These are phyloP conservation scores for Alternaria metachromatica DNA, from an alignment of 2,329 filamentous ascomycete species.

Conservation along the genomic window DNA sequence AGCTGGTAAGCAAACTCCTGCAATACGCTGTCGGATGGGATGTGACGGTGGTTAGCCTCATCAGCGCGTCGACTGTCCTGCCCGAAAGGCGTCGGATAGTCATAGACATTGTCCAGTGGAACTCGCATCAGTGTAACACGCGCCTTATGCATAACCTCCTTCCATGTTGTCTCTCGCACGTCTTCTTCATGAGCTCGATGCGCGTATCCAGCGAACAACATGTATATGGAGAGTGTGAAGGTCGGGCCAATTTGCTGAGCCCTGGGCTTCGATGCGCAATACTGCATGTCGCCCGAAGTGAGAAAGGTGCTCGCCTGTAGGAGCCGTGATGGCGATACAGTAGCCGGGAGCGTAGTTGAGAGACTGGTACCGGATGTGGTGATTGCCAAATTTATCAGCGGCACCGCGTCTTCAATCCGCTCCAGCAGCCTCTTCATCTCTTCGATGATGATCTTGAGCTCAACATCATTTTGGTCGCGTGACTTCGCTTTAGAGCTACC, in stretches of 20 bases:
- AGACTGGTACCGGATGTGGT: conserved; percentile 90
- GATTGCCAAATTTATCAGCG: conserved; percentile 90
- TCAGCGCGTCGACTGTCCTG: conserved; percentile 16
- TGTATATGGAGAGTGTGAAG: conserved; percentile 89
- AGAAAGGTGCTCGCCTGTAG: conserved; percentile 92
- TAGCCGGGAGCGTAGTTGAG: conserved; percentile 77
- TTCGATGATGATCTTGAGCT: conserved; percentile 72
- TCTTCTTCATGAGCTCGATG: conserved; percentile 62
- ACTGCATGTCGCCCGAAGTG: conserved; percentile 84
- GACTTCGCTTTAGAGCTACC: conserved; percentile 57
- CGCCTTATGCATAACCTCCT: conserved; percentile 95
- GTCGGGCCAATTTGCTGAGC: conserved; percentile 85
- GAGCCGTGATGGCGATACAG: conserved; percentile 87
- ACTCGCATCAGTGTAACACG: conserved; percentile 79
- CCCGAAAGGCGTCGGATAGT: conserved; percentile 45
- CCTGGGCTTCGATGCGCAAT: conserved; percentile 67
- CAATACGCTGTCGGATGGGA: conserved; percentile 53
- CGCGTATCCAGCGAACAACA: conserved; percentile 87
- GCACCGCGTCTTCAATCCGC: conserved; percentile 89
- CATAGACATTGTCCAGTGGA: conserved; percentile 63
- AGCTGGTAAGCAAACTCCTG: conserved; percentile 81
- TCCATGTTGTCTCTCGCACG: conserved; percentile 79
- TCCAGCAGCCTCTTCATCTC: conserved; percentile 78
- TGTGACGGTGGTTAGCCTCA: conserved; percentile 31
- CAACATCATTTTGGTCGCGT: conserved; percentile 64